Conservation (phyloP, 208 protist genomes). For the Trichomonas tenax region DNA sequence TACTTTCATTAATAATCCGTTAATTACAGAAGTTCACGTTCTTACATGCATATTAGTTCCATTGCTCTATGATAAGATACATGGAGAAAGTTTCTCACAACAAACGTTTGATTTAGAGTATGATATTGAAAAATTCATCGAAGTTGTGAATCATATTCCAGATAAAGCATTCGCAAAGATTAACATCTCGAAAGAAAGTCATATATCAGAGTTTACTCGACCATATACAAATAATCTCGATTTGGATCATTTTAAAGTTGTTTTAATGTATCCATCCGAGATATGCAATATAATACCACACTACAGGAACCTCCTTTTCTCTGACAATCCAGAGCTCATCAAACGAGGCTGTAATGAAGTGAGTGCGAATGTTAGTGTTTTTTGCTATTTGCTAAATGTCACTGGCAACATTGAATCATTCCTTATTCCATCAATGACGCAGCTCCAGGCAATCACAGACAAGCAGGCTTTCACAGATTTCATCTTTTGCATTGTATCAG, state of each 20-base stretch:
- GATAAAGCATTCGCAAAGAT: not conserved
- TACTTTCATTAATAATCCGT: not conserved
- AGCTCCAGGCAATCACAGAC: not conserved
- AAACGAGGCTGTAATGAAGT: not conserved
- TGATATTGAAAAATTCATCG: not conserved
- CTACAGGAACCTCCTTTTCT: not conserved
- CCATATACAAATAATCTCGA: not conserved
- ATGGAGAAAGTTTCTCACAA: not conserved
- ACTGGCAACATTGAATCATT: not conserved
- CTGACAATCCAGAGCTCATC: not conserved
- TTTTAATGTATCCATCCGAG: not conserved
- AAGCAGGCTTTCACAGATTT: not conserved
- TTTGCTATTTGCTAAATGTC: not conserved
- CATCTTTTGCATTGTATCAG: not conserved
- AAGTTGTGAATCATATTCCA: not conserved
- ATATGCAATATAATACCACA: not conserved
- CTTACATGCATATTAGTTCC: not conserved
- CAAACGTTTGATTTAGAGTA: not conserved
- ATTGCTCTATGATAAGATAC: not conserved
- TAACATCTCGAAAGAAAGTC: not conserved
- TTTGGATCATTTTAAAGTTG: not conserved
- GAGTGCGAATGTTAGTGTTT: not conserved
- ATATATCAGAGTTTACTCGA: not conserved
- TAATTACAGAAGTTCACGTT: not conserved
- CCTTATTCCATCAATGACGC: not conserved